Conservation (phyloP, 2,329 filamentous ascomycete species). For the Pseudopithomyces maydicus region DNA sequence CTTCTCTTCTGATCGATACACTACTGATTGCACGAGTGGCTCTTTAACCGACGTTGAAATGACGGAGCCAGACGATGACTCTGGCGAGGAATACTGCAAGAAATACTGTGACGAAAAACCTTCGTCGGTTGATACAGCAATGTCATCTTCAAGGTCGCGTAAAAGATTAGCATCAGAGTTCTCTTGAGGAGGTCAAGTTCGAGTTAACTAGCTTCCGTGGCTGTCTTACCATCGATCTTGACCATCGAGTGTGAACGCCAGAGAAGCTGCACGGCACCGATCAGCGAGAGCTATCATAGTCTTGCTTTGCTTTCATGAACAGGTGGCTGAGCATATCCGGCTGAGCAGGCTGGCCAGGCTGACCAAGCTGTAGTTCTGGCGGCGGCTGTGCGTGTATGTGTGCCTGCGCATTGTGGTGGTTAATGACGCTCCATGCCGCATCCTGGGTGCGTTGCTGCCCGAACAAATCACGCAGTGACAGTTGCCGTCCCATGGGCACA, state of each 20-base stretch:
- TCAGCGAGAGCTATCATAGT: slow-evolving; percentile 39
- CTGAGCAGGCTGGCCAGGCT: slow-evolving; percentile 25
- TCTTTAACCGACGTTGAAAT: too few species aligned
- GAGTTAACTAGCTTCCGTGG: background rate
- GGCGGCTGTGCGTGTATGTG: background rate
- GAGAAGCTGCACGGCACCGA: background rate
- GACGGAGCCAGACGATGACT: too few species aligned
- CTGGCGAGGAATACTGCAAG: too few species aligned
- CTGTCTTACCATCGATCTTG: too few species aligned
- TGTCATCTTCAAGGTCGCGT: too few species aligned
- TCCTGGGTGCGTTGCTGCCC: slow-evolving; percentile 60
- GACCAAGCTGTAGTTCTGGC: slow-evolving; percentile 23
- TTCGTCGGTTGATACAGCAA: too few species aligned
- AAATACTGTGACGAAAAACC: too few species aligned
- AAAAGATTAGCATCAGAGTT: too few species aligned
- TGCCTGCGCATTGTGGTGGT: slow-evolving; percentile 42
- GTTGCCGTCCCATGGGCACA: slow-evolving; percentile 58
- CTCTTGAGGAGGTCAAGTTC: too few species aligned
- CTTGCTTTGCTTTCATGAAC: slow-evolving; percentile 43
- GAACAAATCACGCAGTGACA: slow-evolving; percentile 60
- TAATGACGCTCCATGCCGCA: slow-evolving; percentile 56
- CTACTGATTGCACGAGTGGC: too few species aligned
- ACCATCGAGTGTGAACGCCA: background rate
- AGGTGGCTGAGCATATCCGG: slow-evolving; percentile 40
- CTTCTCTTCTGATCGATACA: too few species aligned